Percentiles rank a stretch among this genome's conserved stretches.
Conservation (phyloP, 2,329 filamentous ascomycete genomes). For the Alternaria arborescens region DNA sequence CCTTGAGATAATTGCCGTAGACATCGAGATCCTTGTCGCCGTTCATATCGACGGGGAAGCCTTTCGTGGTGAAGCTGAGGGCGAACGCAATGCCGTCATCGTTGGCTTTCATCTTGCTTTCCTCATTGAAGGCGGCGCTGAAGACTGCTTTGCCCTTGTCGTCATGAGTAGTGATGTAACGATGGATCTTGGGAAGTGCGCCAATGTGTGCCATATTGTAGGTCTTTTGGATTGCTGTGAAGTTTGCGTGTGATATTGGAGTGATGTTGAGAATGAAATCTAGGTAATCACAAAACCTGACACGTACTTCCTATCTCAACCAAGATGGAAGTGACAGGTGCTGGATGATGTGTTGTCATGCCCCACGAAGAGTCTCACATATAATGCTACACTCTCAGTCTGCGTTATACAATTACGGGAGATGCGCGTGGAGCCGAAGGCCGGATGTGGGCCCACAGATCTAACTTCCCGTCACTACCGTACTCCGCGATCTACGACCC, state of each 20-base stretch:
- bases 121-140: constrained; percentile 46
- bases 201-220: constrained; percentile 44
- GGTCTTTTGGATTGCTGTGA: neutral
- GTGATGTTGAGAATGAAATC: neutral
- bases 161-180: constrained; percentile 51
- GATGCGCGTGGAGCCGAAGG: constrained; percentile 34
- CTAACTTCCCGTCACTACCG: constrained; percentile 8
- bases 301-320: constrained; percentile 1
- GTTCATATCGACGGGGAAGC: constrained; percentile 58
- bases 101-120: constrained; percentile 48
- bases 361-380: constrained; percentile 3
- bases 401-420: constrained; percentile 24
- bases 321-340: neutral
- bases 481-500: constrained; percentile 23
- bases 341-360: neutral
- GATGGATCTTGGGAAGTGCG: constrained; percentile 43
- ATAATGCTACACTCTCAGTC: neutral
- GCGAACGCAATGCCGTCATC: constrained; percentile 59
- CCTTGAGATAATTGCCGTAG: constrained; percentile 56
- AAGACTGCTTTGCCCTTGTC: constrained; percentile 49
- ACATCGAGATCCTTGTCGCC: constrained; percentile 56
- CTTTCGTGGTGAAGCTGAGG: constrained; percentile 60
- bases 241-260: neutral
- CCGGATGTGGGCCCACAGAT: constrained; percentile 23
- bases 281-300: neutral